phyloP scores from a whole-genome alignment of 2,329 filamentous ascomycete genomes.

The Penicillium thymicola region DNA sequence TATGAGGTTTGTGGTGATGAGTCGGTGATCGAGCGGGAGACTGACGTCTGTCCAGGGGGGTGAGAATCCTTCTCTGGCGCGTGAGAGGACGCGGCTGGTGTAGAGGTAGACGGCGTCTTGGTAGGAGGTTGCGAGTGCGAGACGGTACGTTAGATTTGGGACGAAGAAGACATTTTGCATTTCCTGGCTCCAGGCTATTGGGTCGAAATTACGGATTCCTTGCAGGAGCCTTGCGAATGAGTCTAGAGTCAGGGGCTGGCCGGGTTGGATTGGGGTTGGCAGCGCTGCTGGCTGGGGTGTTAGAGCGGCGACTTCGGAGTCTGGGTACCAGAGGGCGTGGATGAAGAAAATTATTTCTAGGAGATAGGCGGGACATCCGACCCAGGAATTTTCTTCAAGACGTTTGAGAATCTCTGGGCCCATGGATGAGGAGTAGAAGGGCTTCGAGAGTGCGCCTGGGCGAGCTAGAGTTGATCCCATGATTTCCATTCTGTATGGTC shows the following conservation, averaged over 20 bases:
- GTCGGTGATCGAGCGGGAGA: conserved; percentile 30
- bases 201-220: conserved; percentile 40
- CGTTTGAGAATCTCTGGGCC: conserved; percentile 36
- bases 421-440: conserved; percentile 39
- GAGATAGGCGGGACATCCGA: conserved; percentile 42
- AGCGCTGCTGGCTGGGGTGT: conserved; percentile 28
- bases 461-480: conserved; percentile 44
- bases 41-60: conserved; percentile 25
- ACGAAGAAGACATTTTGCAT: conserved; percentile 46
- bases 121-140: conserved; percentile 46
- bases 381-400: conserved; percentile 41
- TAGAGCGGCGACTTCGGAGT: conserved; percentile 22
- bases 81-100: conserved; percentile 38
- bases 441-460: conserved; percentile 38
- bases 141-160: conserved; percentile 45
- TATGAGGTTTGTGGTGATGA: conserved; percentile 33
- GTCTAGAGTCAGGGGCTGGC: conserved; percentile 28
- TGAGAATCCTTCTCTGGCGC: conserved; percentile 24
- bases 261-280: conserved; percentile 26
- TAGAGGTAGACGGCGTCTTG: conserved; percentile 42
- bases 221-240: conserved; percentile 34
- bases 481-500: conserved; percentile 34
- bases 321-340: conserved; percentile 37
- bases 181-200: conserved; percentile 36
- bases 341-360: conserved; percentile 42